Evolutionary conservation across 2,329 filamentous ascomycete species (phyloP).

Genomic region (Trichophyton mentagrophytes): DNA sequence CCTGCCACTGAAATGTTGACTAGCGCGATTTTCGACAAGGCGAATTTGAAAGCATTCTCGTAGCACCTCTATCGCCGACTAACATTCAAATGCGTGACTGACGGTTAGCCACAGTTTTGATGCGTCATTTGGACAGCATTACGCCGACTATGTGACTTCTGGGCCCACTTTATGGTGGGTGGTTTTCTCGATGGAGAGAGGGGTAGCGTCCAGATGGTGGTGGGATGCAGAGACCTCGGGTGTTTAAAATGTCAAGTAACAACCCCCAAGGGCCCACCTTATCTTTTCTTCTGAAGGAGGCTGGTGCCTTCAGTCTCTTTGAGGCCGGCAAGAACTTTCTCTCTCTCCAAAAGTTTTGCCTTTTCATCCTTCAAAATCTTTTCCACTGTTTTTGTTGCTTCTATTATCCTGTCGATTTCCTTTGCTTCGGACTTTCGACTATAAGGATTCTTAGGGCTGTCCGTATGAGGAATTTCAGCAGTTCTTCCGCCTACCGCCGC

Average conservation of each 20-base stretch:
- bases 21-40: no score
- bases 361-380: conserved; percentile 54
- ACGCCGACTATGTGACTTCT: neutral
- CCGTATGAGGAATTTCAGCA: conserved; percentile 59
- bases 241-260: neutral
- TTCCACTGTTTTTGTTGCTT: conserved; percentile 47
- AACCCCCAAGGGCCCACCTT: neutral
- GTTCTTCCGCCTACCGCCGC: conserved; percentile 51
- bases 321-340: conserved; percentile 45
- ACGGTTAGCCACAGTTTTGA: neutral
- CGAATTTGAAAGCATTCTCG: no score
- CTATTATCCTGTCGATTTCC: conserved; percentile 51
- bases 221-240: neutral
- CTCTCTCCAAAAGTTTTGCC: conserved; percentile 47
- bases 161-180: neutral
- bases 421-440: conserved; percentile 58
- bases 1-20: no score
- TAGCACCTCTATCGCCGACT: no score
- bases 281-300: conserved; percentile 31
- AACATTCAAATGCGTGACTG: no score
- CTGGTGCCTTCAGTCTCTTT: conserved; percentile 33
- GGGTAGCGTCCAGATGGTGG: neutral
- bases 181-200: neutral
- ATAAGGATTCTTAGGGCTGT: conserved; percentile 57
- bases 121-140: neutral